These are phyloP conservation scores for Porphyrellus cyaneotinctus DNA, from an alignment of 768 basidiomycete genomes.

Conservation along the genomic window DNA sequence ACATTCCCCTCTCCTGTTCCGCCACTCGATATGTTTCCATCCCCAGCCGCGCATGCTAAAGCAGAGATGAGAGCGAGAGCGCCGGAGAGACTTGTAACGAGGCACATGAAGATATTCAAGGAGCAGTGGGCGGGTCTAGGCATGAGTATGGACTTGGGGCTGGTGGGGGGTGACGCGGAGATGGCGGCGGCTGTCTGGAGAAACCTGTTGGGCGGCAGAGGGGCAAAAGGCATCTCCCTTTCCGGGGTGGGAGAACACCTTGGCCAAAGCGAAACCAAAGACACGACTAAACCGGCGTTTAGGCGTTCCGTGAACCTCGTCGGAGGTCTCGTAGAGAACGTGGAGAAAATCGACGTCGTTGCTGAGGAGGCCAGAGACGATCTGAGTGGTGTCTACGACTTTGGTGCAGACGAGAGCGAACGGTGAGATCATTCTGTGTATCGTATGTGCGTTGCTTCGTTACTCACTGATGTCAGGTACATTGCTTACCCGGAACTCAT, in stretches of 20 bases:
- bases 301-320: slow-evolving; percentile 68
- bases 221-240: slow-evolving; percentile 64
- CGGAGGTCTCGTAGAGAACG: slow-evolving; percentile 59
- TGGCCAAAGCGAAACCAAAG: slow-evolving; percentile 9
- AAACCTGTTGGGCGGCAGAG: slow-evolving; percentile 82
- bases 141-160: slow-evolving; percentile 73
- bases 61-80: slow-evolving; percentile 42
- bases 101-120: slow-evolving; percentile 88
- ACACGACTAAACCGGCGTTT: slow-evolving; percentile 31
- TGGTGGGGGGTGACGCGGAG: slow-evolving; percentile 73
- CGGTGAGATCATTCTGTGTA: slow-evolving; percentile 17
- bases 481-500: slow-evolving; percentile 73
- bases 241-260: not conserved
- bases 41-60: slow-evolving; percentile 24
- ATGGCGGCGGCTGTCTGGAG: slow-evolving; percentile 89
- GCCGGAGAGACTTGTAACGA: slow-evolving; percentile 74
- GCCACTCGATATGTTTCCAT: slow-evolving; percentile 26
- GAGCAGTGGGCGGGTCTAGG: slow-evolving; percentile 88
- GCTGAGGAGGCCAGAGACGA: slow-evolving; percentile 62
- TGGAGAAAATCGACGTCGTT: slow-evolving; percentile 53
- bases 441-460: not conserved
- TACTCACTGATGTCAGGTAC: slow-evolving; percentile 46
- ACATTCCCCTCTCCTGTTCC: slow-evolving; percentile 25
- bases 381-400: slow-evolving; percentile 70
- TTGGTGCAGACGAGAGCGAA: slow-evolving; percentile 46